Evolutionary conservation across 352 stramenopile species (phyloP).

Genomic region (Phytophthora brassicae): DNA sequence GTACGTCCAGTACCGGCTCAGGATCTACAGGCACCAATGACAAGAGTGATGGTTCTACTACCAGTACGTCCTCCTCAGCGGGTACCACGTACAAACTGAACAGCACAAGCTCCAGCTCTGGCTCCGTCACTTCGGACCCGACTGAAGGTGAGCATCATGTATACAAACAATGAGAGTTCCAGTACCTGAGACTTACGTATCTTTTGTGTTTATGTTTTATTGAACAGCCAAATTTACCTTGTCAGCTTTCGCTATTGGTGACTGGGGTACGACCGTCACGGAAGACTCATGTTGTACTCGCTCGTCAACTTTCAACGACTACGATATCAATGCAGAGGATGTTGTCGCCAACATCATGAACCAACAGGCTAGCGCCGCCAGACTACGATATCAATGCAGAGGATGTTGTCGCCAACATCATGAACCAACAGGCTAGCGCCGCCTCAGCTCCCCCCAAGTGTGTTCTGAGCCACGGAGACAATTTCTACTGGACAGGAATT

Average conservation of each 20-base stretch:
- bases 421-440: slow-evolving; percentile 51
- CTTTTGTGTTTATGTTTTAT: slow-evolving; percentile 4
- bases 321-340: slow-evolving; percentile 69
- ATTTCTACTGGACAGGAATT: slow-evolving; percentile 76
- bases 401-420: slow-evolving; percentile 57
- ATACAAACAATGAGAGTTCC: slow-evolving; percentile 7
- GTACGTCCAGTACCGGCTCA: slow-evolving; percentile 24
- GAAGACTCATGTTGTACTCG: slow-evolving; percentile 75
- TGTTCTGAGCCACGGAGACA: slow-evolving; percentile 67
- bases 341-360: slow-evolving; percentile 65
- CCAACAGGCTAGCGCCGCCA: slow-evolving; percentile 38
- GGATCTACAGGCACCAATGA: slow-evolving; percentile 11
- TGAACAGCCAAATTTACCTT: slow-evolving; percentile 44
- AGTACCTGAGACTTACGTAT: slow-evolving; percentile 6
- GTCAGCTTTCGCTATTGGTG: slow-evolving; percentile 64
- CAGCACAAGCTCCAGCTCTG: slow-evolving; percentile 20
- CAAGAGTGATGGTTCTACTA: slow-evolving; percentile 8
- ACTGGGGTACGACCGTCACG: slow-evolving; percentile 68
- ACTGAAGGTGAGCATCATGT: slow-evolving; percentile 32
- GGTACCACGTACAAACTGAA: slow-evolving; percentile 32
- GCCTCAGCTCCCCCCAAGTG: slow-evolving; percentile 49
- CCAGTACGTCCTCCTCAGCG: slow-evolving; percentile 14
- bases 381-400: slow-evolving; percentile 71
- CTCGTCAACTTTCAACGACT: slow-evolving; percentile 56
- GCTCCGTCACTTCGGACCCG: slow-evolving; percentile 53